Percentiles rank a stretch among this genome's conserved stretches.
These are phyloP conservation scores for Camellia sinensis DNA, from an alignment of 148 eudicot genomes.

Conservation along the genomic window DNA sequence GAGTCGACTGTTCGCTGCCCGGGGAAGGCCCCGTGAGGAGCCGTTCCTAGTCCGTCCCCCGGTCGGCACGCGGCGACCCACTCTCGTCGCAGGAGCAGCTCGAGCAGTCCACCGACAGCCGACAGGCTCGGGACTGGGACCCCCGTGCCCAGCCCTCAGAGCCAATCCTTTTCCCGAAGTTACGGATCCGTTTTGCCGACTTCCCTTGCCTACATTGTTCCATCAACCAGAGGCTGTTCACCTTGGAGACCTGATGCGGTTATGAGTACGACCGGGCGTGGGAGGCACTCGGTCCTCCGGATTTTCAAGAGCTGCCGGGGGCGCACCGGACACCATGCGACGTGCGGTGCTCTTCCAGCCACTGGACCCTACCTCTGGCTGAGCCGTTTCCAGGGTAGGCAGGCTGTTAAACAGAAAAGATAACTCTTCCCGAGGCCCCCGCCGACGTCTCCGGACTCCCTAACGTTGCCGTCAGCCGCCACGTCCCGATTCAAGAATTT, in stretches of 20 bases:
- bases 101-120: too few species aligned
- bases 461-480: slow-evolving; percentile 50
- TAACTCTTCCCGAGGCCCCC: slow-evolving; percentile 56
- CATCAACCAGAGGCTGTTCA: slow-evolving; percentile 6
- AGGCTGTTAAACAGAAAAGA: slow-evolving; percentile 36
- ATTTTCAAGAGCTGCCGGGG: slow-evolving; percentile 3
- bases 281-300: slow-evolving; percentile 6
- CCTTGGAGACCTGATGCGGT: slow-evolving; percentile 11
- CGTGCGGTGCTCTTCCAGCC: slow-evolving; percentile 5
- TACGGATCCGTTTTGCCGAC: too few species aligned
- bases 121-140: too few species aligned
- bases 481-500: slow-evolving; percentile 24
- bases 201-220: too few species aligned
- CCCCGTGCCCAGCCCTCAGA: too few species aligned
- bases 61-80: too few species aligned
- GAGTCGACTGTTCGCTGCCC: too few species aligned
- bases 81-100: too few species aligned
- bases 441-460: slow-evolving; percentile 51
- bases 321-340: neutral
- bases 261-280: slow-evolving; percentile 3
- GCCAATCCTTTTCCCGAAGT: too few species aligned
- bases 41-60: too few species aligned
- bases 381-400: slow-evolving; percentile 12
- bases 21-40: too few species aligned
- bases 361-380: slow-evolving; percentile 2